Base-by-base conservation (phyloP, 139 green algal species). In the Diplosphaera chodatii region DNA sequence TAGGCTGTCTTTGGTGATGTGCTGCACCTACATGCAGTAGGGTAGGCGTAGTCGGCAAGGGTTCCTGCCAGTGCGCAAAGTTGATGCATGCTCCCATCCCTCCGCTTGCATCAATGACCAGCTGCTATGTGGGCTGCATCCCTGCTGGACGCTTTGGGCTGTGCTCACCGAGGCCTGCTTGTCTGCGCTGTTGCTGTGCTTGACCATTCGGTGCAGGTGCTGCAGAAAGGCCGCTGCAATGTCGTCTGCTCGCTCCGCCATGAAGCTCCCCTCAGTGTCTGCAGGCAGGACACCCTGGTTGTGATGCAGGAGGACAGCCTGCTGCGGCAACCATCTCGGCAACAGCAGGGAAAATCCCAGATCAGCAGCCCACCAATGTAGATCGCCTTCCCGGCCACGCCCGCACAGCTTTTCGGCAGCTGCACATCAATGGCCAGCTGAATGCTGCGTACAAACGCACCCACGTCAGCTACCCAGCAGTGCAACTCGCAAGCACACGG, bases 201-300 rank as follows among this genome's bases (percentile, higher is more conserved):
- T 29, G 2, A 77, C 75, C 41, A 80, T 55, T 18, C 40, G 29
- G 32, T 73, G 34, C 10, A 96, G 67, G 56, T 91, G 83, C 0
- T 62, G 63, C 1, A 81, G 64, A 31, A 78, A 78, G 3, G 84
- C 91, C 3, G 83, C 71, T 0, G 91, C 90, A 55, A 98, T 91
- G n/a, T 96, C 88, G 18, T 75, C 55, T 10, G 78, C 81, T 3
- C 93, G 80, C 56, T 98, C 92, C 3, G 84, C 74, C 82, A 91
- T 93, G 75, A 98, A 96, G 72, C 82, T 91, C 34, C 93, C 93
- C 74, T 98, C 93, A 30, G 90, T 96, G 73, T 96, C 91, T 90
- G 78, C 41, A 63, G n/a, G n/a, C n/a, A n/a, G n/a, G n/a, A n/a
- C n/a, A n/a, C n/a, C n/a, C n/a, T n/a, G n/a, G n/a, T n/a, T n/a